phyloP scores from a whole-genome alignment of 1,284 basidiomycete genomes.

The Papiliotrema fonsecae region DNA sequence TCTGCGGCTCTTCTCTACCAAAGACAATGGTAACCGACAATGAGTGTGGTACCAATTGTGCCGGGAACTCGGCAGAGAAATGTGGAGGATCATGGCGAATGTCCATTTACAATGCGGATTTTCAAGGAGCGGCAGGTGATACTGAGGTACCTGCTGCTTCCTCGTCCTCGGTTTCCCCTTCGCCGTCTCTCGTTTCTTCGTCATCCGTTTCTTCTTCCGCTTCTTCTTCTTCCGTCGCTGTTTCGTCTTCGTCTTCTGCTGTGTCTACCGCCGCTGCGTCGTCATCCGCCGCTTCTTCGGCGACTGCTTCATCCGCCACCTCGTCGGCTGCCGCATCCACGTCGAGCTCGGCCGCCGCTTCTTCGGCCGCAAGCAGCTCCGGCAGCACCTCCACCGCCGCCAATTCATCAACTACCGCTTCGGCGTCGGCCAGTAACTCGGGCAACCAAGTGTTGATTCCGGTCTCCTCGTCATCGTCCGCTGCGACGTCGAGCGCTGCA shows the following conservation, averaged over 20 bases:
- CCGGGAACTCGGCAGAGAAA: conserved; percentile 8
- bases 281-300: conserved; percentile 1
- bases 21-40: background rate
- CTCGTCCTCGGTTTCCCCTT: background rate
- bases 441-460: too few species aligned
- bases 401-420: background rate
- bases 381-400: background rate
- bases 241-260: background rate
- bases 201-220: conserved; percentile 1
- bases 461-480: background rate
- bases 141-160: background rate
- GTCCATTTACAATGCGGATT: conserved; percentile 10
- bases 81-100: conserved; percentile 10
- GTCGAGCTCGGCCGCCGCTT: background rate
- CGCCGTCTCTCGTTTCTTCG: background rate
- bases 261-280: conserved; percentile 3
- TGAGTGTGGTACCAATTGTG: conserved; percentile 19
- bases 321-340: background rate
- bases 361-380: background rate
- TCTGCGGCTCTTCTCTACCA: conserved; percentile 12
- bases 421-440: background rate
- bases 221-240: conserved; percentile 2
- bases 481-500: background rate
- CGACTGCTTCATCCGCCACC: background rate
- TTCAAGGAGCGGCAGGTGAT: background rate